Conservation (phyloP, 2,329 filamentous ascomycete species). For the Cladophialophora exuberans region DNA sequence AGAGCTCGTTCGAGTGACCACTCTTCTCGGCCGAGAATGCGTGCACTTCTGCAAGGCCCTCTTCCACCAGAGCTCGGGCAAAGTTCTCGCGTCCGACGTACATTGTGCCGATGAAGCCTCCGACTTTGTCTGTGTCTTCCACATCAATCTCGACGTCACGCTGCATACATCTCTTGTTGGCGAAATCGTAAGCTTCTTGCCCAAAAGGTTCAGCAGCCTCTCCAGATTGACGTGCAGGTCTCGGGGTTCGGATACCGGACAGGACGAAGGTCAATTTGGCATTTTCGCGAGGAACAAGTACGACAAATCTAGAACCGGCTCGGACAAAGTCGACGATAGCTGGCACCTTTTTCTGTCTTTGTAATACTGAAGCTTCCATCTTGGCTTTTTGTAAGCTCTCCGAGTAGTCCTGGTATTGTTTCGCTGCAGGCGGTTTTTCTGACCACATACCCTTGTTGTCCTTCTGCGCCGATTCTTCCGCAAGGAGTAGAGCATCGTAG, state of each 20-base stretch:
- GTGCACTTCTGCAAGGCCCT: slow-evolving; percentile 90
- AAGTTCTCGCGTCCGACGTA: slow-evolving; percentile 96
- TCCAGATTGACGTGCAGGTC: slow-evolving; percentile 76
- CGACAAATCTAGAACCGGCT: slow-evolving; percentile 90
- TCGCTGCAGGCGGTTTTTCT: slow-evolving; percentile 79
- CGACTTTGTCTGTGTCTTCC: slow-evolving; percentile 91
- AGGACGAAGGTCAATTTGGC: slow-evolving; percentile 94
- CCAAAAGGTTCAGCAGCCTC: slow-evolving; percentile 92
- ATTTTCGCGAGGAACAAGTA: slow-evolving; percentile 88
- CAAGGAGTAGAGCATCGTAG: slow-evolving; percentile 68
- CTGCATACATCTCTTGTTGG: slow-evolving; percentile 85
- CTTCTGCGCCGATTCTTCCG: slow-evolving; percentile 68
- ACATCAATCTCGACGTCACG: slow-evolving; percentile 96
- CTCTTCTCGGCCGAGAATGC: slow-evolving; percentile 95
- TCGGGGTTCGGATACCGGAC: slow-evolving; percentile 86
- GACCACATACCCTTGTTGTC: slow-evolving; percentile 96
- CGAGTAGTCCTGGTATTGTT: slow-evolving; percentile 85
- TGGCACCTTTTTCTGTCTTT: slow-evolving; percentile 88
- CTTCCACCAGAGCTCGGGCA: slow-evolving; percentile 88
- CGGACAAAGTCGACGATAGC: slow-evolving; percentile 97
- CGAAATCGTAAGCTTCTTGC: slow-evolving; percentile 90
- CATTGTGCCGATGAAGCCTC: slow-evolving; percentile 93
- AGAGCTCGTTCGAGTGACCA: slow-evolving; percentile 83
- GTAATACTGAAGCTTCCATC: slow-evolving; percentile 83
- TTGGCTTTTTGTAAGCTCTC: slow-evolving; percentile 94